Base-by-base conservation (phyloP, 768 basidiomycete genomes). In the Leccinum sublutescens region DNA sequence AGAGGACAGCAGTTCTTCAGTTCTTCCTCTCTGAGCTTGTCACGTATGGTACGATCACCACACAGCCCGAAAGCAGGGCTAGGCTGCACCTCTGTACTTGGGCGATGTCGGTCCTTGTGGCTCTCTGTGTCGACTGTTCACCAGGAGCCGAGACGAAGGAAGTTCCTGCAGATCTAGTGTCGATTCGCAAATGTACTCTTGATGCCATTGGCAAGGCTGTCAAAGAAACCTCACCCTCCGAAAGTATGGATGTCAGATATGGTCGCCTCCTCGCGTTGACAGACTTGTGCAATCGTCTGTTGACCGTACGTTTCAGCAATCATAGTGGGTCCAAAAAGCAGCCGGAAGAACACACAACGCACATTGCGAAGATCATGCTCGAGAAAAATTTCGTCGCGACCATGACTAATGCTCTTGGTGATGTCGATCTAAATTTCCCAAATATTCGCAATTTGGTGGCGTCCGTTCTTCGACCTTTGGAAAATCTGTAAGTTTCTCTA, bases 361-460 rank as follows among this genome's bases (percentile, higher is more conserved):
- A 97, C 61, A 83, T 98, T 54, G 94, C 96, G 21, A 98, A 98
- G 77, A 83, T 95, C 62, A 99, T 99, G 97, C 76, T 99, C 53
- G 97, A 99, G 80, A 98, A 98, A 78, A 92, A 92, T 69, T 95
- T 93, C 63, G 97, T 98, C 15, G 82, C 89, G 4, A 87, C 88
- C 1, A 77, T 99, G 36, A 98, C 97, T 0, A 88, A 80, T 47
- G 89, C 94, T 11, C 80, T 98, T 17, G 87, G 91, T 5, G 97
- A 99, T 55, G 86, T 96, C 45, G 97, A 99, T 68, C 83, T 98
- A 40, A 97, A 97, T 70, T 98, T 93, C 74, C 97, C 97, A 2
- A 87, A 94, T 65, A 85, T 97, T 61, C 87, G 91, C 52, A 83
- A 83, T 40, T 78, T 98, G 31, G 88, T 98, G n/a, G 86, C 88